Base-by-base conservation (phyloP, 345 rosid genomes). In the Brassica rapa region DNA sequence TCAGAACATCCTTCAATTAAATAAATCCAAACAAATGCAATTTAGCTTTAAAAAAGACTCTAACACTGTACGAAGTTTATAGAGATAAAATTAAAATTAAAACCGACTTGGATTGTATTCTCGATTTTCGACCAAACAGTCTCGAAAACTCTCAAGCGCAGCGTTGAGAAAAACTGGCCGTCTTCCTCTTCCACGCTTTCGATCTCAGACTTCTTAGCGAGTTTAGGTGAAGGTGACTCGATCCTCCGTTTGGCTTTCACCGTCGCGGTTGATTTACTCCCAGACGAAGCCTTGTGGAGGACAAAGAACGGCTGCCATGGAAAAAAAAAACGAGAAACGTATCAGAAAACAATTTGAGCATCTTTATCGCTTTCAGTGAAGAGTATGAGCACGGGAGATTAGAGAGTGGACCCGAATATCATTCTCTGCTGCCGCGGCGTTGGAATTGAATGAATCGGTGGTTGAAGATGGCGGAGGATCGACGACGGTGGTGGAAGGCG, bases 61-160 rank as follows among this genome's bases (percentile, higher is more conserved):
- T n/a, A 25, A 62, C 68, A 56, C 0, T 29, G 53, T 8, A 29
- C 8, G 9, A 65, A 30, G 8, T 23, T 19, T 11, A 43, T 11
- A 70, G 55, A 64, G 25, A 62, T 60, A 14, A 8, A 67, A n/a
- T 19, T 19, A n/a, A 39, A 39, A 70, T 16, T n/a, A 56, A 62
- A 71, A 67, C 83, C 6, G 59, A 89, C 98, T 81, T 82, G 83
- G 64, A 89, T 82, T 9, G 86, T 80, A 27, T 83, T 82, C 69
- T 88, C 90, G 3, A 89, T 87, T 23, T 84, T 84, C 10, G 94
- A 87, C 97, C 97, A 93, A 64, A 89, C 90, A 70, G 81, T 70
- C 32, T 86, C 82, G 81, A 86, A 93, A 66, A 91, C 92, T 76
- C 86, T 86, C 78, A 82, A 73, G 56, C 87, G 85, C 70, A 70